phyloP scores from a whole-genome alignment of 2,329 filamentous ascomycete species.

The Apiospora koreana region DNA sequence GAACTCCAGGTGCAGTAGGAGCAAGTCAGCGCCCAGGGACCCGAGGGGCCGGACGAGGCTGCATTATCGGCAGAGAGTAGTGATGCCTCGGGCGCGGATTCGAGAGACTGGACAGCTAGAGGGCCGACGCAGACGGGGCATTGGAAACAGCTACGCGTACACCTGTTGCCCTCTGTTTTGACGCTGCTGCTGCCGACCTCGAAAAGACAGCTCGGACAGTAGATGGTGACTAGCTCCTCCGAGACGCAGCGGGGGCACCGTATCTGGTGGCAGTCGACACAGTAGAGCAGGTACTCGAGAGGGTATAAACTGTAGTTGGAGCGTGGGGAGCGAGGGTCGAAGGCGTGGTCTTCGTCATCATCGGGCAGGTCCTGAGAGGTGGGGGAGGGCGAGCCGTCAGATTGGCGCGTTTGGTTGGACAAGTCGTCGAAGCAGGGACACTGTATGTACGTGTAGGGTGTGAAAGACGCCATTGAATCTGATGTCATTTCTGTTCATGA shows the following conservation, averaged over 20 bases:
- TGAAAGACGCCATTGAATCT: constrained; percentile 49
- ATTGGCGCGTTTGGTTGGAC: constrained; percentile 39
- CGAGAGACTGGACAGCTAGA: constrained; percentile 72
- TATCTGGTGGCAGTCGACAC: constrained; percentile 96
- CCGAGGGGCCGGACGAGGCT: constrained; percentile 32
- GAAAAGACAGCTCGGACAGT: constrained; percentile 92
- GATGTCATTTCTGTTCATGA: background rate
- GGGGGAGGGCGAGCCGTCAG: constrained; percentile 19
- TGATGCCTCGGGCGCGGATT: constrained; percentile 50
- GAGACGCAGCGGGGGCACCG: constrained; percentile 88
- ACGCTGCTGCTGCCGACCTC: constrained; percentile 93
- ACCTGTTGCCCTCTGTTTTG: constrained; percentile 90
- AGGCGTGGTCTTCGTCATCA: constrained; percentile 67
- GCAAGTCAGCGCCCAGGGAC: constrained; percentile 79
- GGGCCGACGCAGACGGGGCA: constrained; percentile 87
- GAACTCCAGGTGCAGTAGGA: constrained; percentile 93
- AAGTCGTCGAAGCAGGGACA: constrained; percentile 53
- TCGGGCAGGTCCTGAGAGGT: constrained; percentile 14
- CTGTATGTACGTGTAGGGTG: constrained; percentile 67
- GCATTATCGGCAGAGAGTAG: constrained; percentile 47
- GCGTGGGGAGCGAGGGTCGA: constrained; percentile 81
- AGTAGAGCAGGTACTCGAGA: constrained; percentile 91
- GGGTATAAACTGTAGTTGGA: constrained; percentile 93
- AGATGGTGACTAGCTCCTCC: constrained; percentile 94
- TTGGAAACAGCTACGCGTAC: constrained; percentile 92